Percentiles rank a stretch among this genome's conserved stretches.
Conservation (phyloP, 257 asterid species). For the Fraxinus cuspidata region DNA sequence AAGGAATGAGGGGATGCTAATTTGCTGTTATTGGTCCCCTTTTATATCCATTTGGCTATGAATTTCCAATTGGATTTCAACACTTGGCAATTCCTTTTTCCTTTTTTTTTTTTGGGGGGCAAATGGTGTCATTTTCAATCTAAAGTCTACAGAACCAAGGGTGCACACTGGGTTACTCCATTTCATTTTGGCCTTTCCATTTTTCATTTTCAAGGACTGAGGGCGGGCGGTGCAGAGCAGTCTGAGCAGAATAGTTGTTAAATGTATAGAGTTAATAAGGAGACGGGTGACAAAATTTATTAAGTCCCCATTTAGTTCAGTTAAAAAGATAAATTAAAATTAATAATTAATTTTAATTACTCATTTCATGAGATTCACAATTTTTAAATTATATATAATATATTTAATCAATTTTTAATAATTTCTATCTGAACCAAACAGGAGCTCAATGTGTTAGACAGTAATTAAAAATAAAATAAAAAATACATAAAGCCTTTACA, state of each 20-base stretch:
- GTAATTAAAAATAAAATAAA: too few species aligned
- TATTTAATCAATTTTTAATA: too few species aligned
- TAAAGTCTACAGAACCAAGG: constrained; percentile 42
- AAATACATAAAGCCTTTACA: not conserved
- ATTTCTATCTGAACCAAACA: too few species aligned
- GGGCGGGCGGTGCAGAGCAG: not conserved
- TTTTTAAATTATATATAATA: too few species aligned
- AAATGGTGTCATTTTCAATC: constrained; percentile 56
- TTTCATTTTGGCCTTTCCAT: not conserved
- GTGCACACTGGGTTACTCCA: not conserved
- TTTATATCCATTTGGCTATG: constrained; percentile 45
- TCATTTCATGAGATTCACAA: too few species aligned
- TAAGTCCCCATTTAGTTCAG: too few species aligned
- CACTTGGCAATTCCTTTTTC: constrained; percentile 33
- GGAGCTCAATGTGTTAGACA: not conserved
- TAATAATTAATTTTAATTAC: too few species aligned
- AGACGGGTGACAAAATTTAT: not conserved
- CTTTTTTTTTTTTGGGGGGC: not conserved
- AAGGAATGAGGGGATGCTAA: constrained; percentile 35
- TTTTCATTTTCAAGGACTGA: not conserved
- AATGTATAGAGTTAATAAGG: too few species aligned
- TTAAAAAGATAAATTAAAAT: too few species aligned
- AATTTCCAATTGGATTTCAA: constrained; percentile 26
- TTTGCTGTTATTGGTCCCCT: constrained; percentile 38
- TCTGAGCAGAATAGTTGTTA: not conserved